Base-by-base conservation (phyloP, 306 rosid species). In the Cucumis hystrix region DNA sequence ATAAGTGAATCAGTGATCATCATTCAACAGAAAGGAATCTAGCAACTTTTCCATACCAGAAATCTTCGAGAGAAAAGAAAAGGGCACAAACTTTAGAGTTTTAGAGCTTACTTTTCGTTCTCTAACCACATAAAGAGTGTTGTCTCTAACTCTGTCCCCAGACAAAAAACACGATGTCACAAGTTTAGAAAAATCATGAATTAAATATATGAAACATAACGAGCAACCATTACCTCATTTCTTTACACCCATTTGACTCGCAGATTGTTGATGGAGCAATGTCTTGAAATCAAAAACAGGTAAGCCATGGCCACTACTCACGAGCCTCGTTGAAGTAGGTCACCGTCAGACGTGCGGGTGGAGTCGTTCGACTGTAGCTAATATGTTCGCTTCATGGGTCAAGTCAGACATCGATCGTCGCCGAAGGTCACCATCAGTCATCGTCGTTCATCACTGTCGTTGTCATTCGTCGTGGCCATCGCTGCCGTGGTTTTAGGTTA, bases 61-160 rank as follows among this genome's bases (percentile, higher is more conserved):
- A 49, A 49, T 40, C 23, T 61, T 41, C 16, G 16, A 3, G 63
- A 62, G 3, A 4, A 47, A 25, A 41, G 14, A 51, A 78, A 58
- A 78, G 17, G 3, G 69, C 30, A 63, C 35, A 39, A 78, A 54
- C 28, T 52, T 35, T 15, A 71, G 23, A 78, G 14, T 66, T 78
- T 74, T 54, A 55, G 28, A 51, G 47, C 93, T 86, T 86, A 94
- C 98, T 78, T 88, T 90, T 76, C 96, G 83, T 72, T 86, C 91
- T 82, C 87, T 83, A 51, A 94, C 74, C 30, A 83, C 45, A 10
- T 77, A 41, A 5, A 79, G 74, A 40, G 83, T 21, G 14, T 89
- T 93, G 57, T 87, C 97, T 76, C 78, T 85, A 86, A 74, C 81
- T 83, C 88, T 87, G 54, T 87, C 93, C 87, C 91, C 88, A 23